A percentile compares a stretch with the other conserved stretches of the same genome.
These are phyloP conservation scores for Claviceps arundinis DNA, from an alignment of 2,329 filamentous ascomycete genomes.

Conservation along the genomic window DNA sequence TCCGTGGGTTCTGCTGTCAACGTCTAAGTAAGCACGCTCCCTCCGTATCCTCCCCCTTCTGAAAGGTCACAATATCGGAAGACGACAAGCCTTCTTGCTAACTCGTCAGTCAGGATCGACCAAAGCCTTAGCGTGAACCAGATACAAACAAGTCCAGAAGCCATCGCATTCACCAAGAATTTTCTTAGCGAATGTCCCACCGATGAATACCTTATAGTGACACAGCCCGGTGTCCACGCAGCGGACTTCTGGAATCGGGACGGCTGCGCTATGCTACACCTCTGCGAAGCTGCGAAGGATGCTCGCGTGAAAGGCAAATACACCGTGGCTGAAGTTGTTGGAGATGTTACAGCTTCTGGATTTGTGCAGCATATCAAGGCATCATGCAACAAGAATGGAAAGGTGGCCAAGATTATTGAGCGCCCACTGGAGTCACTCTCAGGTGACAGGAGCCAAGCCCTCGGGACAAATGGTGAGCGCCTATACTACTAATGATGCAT, in stretches of 20 bases:
- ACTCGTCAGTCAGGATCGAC: slow-evolving; percentile 17
- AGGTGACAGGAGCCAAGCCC: slow-evolving; percentile 27
- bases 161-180: slow-evolving; percentile 28
- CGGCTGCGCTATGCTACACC: slow-evolving; percentile 39
- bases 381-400: slow-evolving; percentile 29
- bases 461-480: slow-evolving; percentile 34
- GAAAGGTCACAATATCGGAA: slow-evolving; percentile 2
- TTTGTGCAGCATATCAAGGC: slow-evolving; percentile 31
- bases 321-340: slow-evolving; percentile 45
- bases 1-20: slow-evolving; percentile 82
- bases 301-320: slow-evolving; percentile 25
- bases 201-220: slow-evolving; percentile 62
- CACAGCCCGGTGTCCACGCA: slow-evolving; percentile 61
- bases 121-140: slow-evolving; percentile 23
- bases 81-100: neutral
- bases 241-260: slow-evolving; percentile 47
- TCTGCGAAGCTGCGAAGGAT: slow-evolving; percentile 28
- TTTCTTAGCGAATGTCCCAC: slow-evolving; percentile 58
- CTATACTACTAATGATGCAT: neutral
- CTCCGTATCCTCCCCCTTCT: neutral
- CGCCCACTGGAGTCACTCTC: slow-evolving; percentile 29
- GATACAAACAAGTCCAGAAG: slow-evolving; percentile 35
- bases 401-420: slow-evolving; percentile 25
- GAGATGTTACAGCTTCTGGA: slow-evolving; percentile 27
- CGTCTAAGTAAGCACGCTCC: slow-evolving; percentile 52